These are phyloP conservation scores for Salix viminalis DNA, from an alignment of 345 rosid genomes.

Conservation along the genomic window DNA sequence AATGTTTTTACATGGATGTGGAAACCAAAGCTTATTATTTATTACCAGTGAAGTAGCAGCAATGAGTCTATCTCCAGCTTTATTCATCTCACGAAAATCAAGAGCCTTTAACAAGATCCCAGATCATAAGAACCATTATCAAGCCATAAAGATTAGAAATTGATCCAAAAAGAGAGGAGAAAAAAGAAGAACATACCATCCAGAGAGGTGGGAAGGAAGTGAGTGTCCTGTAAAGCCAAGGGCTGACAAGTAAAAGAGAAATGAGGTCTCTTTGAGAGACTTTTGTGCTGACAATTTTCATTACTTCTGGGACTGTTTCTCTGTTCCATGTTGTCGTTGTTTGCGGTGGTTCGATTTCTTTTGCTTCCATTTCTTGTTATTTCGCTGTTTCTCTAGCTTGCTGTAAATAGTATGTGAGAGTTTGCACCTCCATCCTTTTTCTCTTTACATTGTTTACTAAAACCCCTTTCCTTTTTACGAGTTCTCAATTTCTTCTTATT, in stretches of 20 bases:
- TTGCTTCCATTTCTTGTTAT: conserved; percentile 23
- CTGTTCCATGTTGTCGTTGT: conserved; percentile 54
- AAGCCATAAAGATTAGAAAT: background rate
- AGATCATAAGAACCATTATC: conserved; percentile 13
- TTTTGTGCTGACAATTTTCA: conserved; percentile 62
- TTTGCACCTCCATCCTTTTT: too few relatives aligned
- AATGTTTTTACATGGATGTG: too few relatives aligned
- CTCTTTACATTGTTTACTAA: too few relatives aligned
- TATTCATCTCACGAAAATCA: conserved; percentile 70
- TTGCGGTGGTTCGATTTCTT: conserved; percentile 19
- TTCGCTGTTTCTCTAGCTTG: too few relatives aligned
- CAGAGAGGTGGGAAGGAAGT: conserved; percentile 57
- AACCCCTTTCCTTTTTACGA: too few relatives aligned
- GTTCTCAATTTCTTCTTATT: too few relatives aligned
- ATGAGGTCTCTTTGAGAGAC: conserved; percentile 62
- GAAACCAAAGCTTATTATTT: background rate
- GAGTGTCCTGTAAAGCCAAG: conserved; percentile 63
- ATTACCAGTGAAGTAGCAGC: conserved; percentile 74
- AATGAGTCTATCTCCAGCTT: conserved; percentile 67
- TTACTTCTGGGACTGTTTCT: conserved; percentile 63
- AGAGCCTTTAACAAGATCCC: conserved; percentile 45
- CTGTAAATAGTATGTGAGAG: too few relatives aligned
- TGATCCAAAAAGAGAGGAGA: background rate
- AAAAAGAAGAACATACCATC: conserved; percentile 40
- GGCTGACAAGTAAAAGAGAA: conserved; percentile 69